These are phyloP conservation scores for Chionographis japonica DNA, from an alignment of 106 monocot species.

Conservation along the genomic window DNA sequence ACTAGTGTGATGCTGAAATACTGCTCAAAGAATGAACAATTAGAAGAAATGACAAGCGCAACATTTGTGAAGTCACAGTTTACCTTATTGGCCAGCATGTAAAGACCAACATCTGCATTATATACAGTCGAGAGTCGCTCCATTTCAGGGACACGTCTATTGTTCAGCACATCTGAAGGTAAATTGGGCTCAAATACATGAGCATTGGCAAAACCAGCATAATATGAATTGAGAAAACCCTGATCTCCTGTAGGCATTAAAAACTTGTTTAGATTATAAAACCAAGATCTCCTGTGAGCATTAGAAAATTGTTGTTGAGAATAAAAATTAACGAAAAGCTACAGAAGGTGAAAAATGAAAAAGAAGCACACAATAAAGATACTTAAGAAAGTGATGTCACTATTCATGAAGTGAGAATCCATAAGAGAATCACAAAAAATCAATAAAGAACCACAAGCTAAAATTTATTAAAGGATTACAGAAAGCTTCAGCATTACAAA, in stretches of 20 bases:
- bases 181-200: slow-evolving; percentile 77
- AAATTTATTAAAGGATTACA: not conserved
- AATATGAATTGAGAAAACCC: slow-evolving; percentile 98
- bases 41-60: too few relatives aligned
- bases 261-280: not conserved
- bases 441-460: not conserved
- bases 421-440: too few relatives aligned
- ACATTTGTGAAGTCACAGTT: not conserved
- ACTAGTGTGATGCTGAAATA: too few relatives aligned
- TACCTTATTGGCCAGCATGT: slow-evolving; percentile 99
- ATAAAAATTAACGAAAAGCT: not conserved
- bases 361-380: too few relatives aligned
- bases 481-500: not conserved
- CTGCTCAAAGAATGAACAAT: too few relatives aligned
- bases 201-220: slow-evolving; percentile 81
- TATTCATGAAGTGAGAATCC: too few relatives aligned
- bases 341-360: too few relatives aligned
- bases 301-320: not conserved
- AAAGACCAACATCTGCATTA: slow-evolving; percentile 99
- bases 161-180: slow-evolving; percentile 32
- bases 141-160: slow-evolving; percentile 57
- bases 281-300: not conserved
- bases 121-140: slow-evolving; percentile 89
- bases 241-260: slow-evolving; percentile 70
- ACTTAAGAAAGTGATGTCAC: too few relatives aligned